Percentiles rank a stretch among this genome's conserved stretches.
These are phyloP conservation scores for Chrysopogon serrulatus DNA, from an alignment of 176 grass and related monocot species.

Conservation along the genomic window DNA sequence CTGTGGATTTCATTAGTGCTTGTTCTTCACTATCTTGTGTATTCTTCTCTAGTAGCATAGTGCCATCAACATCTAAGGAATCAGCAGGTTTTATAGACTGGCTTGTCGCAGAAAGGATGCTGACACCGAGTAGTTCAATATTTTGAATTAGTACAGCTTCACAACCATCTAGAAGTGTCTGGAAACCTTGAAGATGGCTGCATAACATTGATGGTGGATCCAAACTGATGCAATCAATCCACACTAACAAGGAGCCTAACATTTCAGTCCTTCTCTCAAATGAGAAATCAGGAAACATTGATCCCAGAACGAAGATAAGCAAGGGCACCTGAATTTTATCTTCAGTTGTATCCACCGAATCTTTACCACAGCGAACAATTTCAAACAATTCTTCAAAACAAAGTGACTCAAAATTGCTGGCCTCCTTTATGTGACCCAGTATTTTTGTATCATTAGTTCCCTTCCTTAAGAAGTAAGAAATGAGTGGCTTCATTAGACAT, in stretches of 20 bases:
- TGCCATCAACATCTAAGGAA: slow-evolving; percentile 22
- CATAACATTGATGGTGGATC: slow-evolving; percentile 53
- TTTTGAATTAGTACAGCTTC: slow-evolving; percentile 45
- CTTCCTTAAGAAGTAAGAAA: slow-evolving; percentile 69
- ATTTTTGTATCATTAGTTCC: slow-evolving; percentile 50
- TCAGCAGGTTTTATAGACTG: slow-evolving; percentile 22
- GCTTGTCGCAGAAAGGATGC: slow-evolving; percentile 24
- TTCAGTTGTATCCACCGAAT: slow-evolving; percentile 29
- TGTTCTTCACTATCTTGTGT: slow-evolving; percentile 23
- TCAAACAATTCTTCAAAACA: slow-evolving; percentile 94
- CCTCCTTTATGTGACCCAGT: slow-evolving; percentile 31
- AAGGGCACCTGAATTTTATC: slow-evolving; percentile 56
- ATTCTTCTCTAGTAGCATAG: slow-evolving; percentile 17
- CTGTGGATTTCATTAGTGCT: not conserved
- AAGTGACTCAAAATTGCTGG: slow-evolving; percentile 70
- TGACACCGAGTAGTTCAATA: slow-evolving; percentile 52
- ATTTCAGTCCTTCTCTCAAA: slow-evolving; percentile 77
- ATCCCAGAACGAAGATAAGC: slow-evolving; percentile 77
- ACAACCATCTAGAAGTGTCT: slow-evolving; percentile 58
- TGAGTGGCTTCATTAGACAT: slow-evolving; percentile 65
- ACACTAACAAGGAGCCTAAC: slow-evolving; percentile 49
- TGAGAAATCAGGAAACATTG: slow-evolving; percentile 80
- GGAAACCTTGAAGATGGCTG: slow-evolving; percentile 59
- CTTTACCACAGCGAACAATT: slow-evolving; percentile 45
- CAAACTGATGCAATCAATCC: slow-evolving; percentile 55